Evolutionary conservation across 1,284 basidiomycete species (phyloP), one percentile per base, ranked within the genome.

Genomic region (Thecaphora frezii): DNA sequence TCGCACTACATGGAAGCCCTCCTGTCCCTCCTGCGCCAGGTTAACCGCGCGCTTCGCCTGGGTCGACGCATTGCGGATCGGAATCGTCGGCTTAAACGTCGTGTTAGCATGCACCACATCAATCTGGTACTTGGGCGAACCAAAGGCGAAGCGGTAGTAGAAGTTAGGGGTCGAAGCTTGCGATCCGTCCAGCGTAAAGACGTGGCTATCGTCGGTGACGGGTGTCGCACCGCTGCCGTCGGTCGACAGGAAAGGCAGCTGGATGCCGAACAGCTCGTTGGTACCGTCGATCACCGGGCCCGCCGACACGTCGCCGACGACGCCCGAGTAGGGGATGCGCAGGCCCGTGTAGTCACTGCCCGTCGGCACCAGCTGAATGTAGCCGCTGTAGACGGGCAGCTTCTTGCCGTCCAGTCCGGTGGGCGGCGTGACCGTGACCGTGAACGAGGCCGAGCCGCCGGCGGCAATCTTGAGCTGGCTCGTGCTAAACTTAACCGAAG

Each of bases 301-400:
- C 37, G 51, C 55, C 48, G 53, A 58, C 9, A 64, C 49, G 43
- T 62, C 60, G 12, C 55, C 58, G 24, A 51, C 51, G 47, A 63
- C 64, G 7, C 69, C 69, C 18, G 51, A 51, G 51, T 71, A 71
- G 2, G 69, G 62, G n/a, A 71, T 58, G 43, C 51, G 57, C 51
- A 55, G 45, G 23, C 53, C 58, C 38, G 52, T 53, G 55, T 58
- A 64, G 45, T 39, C 46, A 5, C 40, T 47, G 3, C 49, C 50
- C 16, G 52, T 42, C 3, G 56, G 66, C 14, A 79, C 74, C 48
- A 85, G 79, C 55, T 85, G 76, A 60, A 87, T 83, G 80, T 83
- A 86, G 4, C 86, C 86, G 40, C 84, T 85, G 80, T 82, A 87
- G 45, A 87, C 81, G 7, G 86, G 86, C 72, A 84, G 83, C 3